Base-by-base conservation (phyloP, 1,139 yeast genomes). In the Zygosaccharomyces sapae region DNA sequence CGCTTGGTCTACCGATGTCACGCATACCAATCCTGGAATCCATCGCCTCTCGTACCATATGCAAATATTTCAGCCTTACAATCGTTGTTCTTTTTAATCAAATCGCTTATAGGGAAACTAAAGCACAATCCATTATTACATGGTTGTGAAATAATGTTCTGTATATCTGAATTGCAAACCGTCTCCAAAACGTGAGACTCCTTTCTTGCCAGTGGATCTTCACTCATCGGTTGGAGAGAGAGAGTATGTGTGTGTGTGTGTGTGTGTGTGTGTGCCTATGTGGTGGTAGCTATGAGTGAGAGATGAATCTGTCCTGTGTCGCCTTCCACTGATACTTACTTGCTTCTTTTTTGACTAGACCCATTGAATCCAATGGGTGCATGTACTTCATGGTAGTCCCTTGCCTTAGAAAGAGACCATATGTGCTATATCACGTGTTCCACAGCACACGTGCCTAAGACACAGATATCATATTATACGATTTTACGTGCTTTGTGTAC, bases 11-110 rank as follows among this genome's bases (percentile, higher is more conserved):
- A 37, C 51, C 49, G 52, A 48, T 58, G 67, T 61, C 65, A 63
- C 66, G 66, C 65, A 52, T 45, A 53, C 67, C 67, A 63, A 51
- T 59, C 59, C 18, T 50, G 50, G 46, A 56, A 61, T 12, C 63
- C 62, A 31, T 42, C 54, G 25, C 27, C 38, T 16, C 55, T 46
- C 27, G 46, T 27, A 18, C 54, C 50, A 36, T 58, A 55, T 5
- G 45, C 43, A 35, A 43, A 43, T 5, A 52, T 24, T 7, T 31
- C 9, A 13, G 53, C 49, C 10, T 19, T n/a, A 8, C 40, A 33
- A 5, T 41, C 39, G 35, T 33, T n/a, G 27, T 44, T 29, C n/a
- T 45, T 51, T 42, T 60, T 59, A 30, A 59, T 44, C 30, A 61
- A 35, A 41, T 51, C 40, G 3, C 49, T 44, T 7, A 58, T 47